phyloP scores from a whole-genome alignment of 1,284 basidiomycete genomes.

The Tilletia indica region DNA sequence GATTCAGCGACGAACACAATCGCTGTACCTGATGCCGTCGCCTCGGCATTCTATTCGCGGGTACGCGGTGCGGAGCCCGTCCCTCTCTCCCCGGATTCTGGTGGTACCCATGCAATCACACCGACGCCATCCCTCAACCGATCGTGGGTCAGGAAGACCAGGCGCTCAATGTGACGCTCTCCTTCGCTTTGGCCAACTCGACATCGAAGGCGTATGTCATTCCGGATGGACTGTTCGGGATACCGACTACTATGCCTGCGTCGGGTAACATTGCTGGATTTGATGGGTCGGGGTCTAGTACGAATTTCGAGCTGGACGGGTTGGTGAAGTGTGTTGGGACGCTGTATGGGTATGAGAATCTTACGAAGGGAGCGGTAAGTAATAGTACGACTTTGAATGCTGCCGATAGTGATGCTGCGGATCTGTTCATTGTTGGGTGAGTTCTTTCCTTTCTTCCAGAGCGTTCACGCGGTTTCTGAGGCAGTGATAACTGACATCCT shows the following conservation, averaged over 20 bases:
- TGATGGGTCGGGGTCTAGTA: not conserved
- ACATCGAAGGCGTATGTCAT: not conserved
- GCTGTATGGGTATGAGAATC: constrained; percentile 6
- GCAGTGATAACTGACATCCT: too few relatives aligned
- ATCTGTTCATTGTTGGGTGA: not conserved
- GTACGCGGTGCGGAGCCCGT: not conserved
- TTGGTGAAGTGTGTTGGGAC: constrained; percentile 2
- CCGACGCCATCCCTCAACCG: not conserved
- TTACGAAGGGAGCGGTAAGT: not conserved
- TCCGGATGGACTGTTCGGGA: constrained; percentile 1
- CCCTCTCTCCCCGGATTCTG: not conserved
- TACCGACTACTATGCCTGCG: not conserved
- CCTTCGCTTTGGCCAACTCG: not conserved
- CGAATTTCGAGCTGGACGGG: too few relatives aligned
- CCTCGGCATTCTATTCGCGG: constrained; percentile 1
- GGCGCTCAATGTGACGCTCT: constrained; percentile 7
- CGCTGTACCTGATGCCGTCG: not conserved
- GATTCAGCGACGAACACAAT: not conserved
- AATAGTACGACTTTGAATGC: not conserved
- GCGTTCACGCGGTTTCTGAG: not conserved
- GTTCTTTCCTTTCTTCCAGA: not conserved
- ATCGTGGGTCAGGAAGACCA: not conserved
- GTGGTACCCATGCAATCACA: constrained; percentile 13
- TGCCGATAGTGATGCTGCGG: not conserved
- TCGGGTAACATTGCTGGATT: not conserved